A percentile compares a stretch with the other conserved stretches of the same genome.
Conservation (phyloP, 306 rosid genomes). For the Ammopiptanthus mongolicus region DNA sequence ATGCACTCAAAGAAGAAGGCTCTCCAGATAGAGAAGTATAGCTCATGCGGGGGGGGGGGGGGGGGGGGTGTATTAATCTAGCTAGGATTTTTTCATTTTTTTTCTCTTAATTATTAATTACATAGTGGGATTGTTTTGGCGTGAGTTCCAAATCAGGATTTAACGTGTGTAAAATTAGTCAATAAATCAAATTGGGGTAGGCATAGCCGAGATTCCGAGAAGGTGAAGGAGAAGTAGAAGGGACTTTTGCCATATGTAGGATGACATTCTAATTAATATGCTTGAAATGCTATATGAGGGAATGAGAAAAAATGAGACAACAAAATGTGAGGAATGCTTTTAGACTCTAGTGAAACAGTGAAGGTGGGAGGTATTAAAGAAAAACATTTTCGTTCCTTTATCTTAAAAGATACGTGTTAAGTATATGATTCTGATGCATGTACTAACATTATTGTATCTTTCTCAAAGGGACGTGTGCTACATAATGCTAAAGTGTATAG, state of each 20-base stretch:
- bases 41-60: not conserved
- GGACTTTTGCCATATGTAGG: not conserved
- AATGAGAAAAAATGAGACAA: not conserved
- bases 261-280: not conserved
- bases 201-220: not conserved
- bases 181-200: not conserved
- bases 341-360: not conserved
- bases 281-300: not conserved
- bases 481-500: not conserved
- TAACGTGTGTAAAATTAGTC: not conserved
- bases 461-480: not conserved
- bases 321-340: not conserved
- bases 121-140: not conserved
- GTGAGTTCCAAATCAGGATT: not conserved
- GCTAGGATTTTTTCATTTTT: not conserved
- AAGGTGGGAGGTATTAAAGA: not conserved
- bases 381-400: too few species aligned
- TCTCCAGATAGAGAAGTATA: not conserved
- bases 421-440: not conserved
- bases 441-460: not conserved
- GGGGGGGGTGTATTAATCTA: not conserved
- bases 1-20: not conserved
- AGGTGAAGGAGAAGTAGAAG: not conserved
- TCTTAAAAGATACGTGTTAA: not conserved
- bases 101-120: not conserved